Evolutionary conservation across 2,329 filamentous ascomycete genomes (phyloP).

Genomic region (Lachnellula hyalina): DNA sequence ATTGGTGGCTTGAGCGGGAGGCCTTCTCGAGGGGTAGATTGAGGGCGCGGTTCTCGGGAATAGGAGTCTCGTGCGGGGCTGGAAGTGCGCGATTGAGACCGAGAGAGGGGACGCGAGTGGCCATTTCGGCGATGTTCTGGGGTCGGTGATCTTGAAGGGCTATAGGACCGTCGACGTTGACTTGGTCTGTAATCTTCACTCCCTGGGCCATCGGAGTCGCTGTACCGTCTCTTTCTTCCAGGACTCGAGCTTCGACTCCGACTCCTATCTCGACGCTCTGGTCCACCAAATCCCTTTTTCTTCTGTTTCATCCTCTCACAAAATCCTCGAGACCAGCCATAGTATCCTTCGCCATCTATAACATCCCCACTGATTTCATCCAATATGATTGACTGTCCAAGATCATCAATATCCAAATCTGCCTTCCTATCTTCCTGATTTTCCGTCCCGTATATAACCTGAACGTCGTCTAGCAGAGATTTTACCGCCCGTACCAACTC

Average conservation of each 20-base stretch:
- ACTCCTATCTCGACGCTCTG: conserved; percentile 6
- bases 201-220: conserved; percentile 24
- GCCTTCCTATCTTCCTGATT: conserved; percentile 45
- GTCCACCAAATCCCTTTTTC: conserved; percentile 23
- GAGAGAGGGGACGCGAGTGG: conserved; percentile 4
- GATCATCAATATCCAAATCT: conserved; percentile 62
- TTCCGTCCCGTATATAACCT: conserved; percentile 56
- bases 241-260: conserved; percentile 25
- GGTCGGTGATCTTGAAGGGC: conserved; percentile 27
- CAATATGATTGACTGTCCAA: conserved; percentile 63
- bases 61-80: conserved; percentile 9
- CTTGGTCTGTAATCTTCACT: conserved; percentile 13
- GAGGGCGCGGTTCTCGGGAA: conserved; percentile 1
- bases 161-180: conserved; percentile 27
- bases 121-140: conserved; percentile 12
- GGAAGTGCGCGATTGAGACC: conserved; percentile 16
- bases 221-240: conserved; percentile 25
- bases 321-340: conserved; percentile 79
- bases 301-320: conserved; percentile 73
- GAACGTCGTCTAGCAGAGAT: conserved; percentile 61
- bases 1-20: conserved; percentile 11
- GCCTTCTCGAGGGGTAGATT: conserved; percentile 4
- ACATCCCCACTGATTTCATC: conserved; percentile 61
- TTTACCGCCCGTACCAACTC: conserved; percentile 64
- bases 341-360: conserved; percentile 68